Evolutionary conservation across 352 stramenopile species (phyloP), one percentile per base, ranked within the genome.

Genomic region (Phytophthora tentaculata): DNA sequence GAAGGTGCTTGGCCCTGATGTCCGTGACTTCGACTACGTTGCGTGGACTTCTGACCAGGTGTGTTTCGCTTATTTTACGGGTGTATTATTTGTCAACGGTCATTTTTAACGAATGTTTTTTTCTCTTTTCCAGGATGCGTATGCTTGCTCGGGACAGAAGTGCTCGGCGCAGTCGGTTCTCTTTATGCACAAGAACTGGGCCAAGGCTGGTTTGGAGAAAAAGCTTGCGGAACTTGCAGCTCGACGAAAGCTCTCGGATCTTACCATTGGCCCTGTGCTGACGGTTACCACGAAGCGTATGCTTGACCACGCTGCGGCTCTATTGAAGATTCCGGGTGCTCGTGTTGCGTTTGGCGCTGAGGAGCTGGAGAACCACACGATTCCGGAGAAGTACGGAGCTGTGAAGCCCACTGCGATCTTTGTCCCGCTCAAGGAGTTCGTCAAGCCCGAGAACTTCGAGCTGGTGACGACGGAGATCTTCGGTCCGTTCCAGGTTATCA

Each of bases 151-250:
- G n/a, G 97, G 97, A 37, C 98, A 99, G 79, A 99, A 99, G 87
- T 99, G 97, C 83, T 99, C 94, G 17, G 97, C 97, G 10, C 95
- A 99, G 79, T 99, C 96, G 49, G 98, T 99, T 61, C 80, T 99
- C 28, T 99, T 99, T 81, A 93, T 98, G 76, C 97, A 99, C 83
- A 95, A 98, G 71, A 99, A 99, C 82, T 99, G 97, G 96, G 60
- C 69, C 50, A 69, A 91, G 8, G 85, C 87, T 50, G 97, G 95
- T 50, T 73, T 99, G 48, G 80, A 99, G 52, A 91, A 97, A 39
- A 98, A 98, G 71, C 84, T 99, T 17, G 86, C 84, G 49, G 77
- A 82, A 32, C 88, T 98, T 53, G 97, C 98, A 26, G 75, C 85
- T 5, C 88, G 86, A 32, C 84, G 98, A 62, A 97, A 88, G 61